Base-by-base conservation (phyloP, 73 alveolate genomes). In the Symbiodinium pilosum region DNA sequence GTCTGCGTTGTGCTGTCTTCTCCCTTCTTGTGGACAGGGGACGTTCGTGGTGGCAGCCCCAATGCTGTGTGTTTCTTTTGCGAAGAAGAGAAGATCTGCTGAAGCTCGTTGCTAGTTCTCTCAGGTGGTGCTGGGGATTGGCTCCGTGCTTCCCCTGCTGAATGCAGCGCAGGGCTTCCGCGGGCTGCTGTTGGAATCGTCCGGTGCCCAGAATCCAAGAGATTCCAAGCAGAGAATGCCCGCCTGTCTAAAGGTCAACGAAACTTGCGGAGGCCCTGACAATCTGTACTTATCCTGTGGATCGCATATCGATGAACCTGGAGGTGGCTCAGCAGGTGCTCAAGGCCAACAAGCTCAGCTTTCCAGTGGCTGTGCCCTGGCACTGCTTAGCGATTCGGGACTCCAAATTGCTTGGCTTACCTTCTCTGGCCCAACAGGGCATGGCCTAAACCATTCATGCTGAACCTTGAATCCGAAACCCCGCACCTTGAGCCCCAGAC, bases 131-230 rank as follows among this genome's bases (percentile, higher is more conserved):
- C 77, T 91, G 77, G 97, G 97, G 20, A 24, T 91, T 32, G 97
- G 97, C 40, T 91, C 97, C n/a, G 89, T 43, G 41, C 56, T 91
- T 51, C 97, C 97, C 40, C 77, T 91, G 88, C 54, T 91, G 52
- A 8, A 28, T 18, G 87, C 87, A 24, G 88, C 87, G 39, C 2
- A 9, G 36, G 20, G 75, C 30, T 41, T 40, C 43, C 73, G 28
- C 36, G 97, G 97, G 5, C 8, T 91, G 56, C 85, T 91, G 89
- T 41, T 91, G 81, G 97, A 91, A 41, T 69, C 54, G 81, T 47
- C 89, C 44, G 47, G 20, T 59, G 52, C 39, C 54, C 81, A 44
- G 97, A 56, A 20, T 3, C 3, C 73, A 20, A 28, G 40, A 64
- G 81, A 24, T 28, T 64, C 0, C 26, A 26, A 14, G 34, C 12